Evolutionary conservation across 2,329 filamentous ascomycete species (phyloP), one percentile per base, ranked within the genome.

Genomic region (Claviceps sp.): DNA sequence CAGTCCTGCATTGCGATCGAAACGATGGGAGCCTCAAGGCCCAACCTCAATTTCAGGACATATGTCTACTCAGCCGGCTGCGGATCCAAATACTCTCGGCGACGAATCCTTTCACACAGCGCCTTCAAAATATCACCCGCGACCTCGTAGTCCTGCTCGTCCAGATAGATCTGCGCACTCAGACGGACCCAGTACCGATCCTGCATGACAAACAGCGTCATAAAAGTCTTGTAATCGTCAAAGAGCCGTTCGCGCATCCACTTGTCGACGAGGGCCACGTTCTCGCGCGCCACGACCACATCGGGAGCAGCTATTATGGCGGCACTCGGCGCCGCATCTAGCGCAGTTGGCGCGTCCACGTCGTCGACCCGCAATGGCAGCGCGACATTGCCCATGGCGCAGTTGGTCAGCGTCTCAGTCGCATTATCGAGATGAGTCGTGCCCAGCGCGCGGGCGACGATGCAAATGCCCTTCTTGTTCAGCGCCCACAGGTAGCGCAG

Each of bases 131-230:
- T 70, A 49, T 71, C 62, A 0, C 75, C 87, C 4, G 77, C 75
- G 77, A 79, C 87, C 63, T 84, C 78, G 62, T 93, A 95, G 65
- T 96, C 89, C 13, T 74, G 73, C 57, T 84, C 64, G 26, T 88
- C 87, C n/a, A 96, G 68, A 63, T 93, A 97, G 0, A 93, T 77
- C 72, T 95, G 89, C 14, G 79, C 87, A 62, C 85, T 89, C 47
- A 95, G 61, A 48, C 91, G 72, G 0, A 76, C 72, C 85, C 85
- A 95, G 63, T 83, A 77, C 50, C 73, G 73, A 0, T 75, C 76
- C 0, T 68, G 73, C 57, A 89, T 81, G 8, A 75, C 66, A 53
- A 81, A 80, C 2, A 86, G 62, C 1, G 82, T 74, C 49, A 93
- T 67, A 60, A 88, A 91, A 0, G 89, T 93, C 51, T 82, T 74